Evolutionary conservation across 495 filamentous ascomycete species (phyloP), one percentile per base, ranked within the genome.

Genomic region (Lepidopterella palustris): DNA sequence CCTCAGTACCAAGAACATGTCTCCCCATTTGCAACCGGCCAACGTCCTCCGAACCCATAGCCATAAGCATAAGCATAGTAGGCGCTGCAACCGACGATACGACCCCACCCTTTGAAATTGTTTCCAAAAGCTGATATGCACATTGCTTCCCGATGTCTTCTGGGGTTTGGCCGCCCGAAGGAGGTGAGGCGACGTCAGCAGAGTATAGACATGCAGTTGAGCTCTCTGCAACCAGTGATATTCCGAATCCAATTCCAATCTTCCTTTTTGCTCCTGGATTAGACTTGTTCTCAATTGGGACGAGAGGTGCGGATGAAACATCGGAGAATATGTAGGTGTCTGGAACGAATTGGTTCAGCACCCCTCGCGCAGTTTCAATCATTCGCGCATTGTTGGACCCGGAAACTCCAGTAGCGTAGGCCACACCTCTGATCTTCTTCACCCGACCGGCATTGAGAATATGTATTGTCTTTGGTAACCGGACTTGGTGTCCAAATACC

Each of bases 381-480:
- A 95, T 93, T 53, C 93, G 80, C 51, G 88, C 87, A 71, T 97
- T 99, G 63, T 96, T 96, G 47, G 87, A 89, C 0, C 85, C 92
- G 8, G 87, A 85, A 0, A 97, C 89, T 25, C 93, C 93, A 3
- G 88, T 89, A 25, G 87, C 86, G 72, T 97, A 97, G 21, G 92
- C 92, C 1, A 97, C 92, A 49, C 93, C 93, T 55, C 95, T 82
- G 54, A 99, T 84, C 64, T 84, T 80, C 78, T 92, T 93, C 58
- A 99, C 87, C 53, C 89, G 76, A 3, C 93, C 93, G 0, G 90
- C 80, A 68, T 92, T 90, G 67, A 97, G 80, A 45, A 84, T 60
- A 71, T 99, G 93, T 70, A 99, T 77, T 45, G 95, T 97, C 77
- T 93, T 96, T 13, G 95, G 92, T 40, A 97, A 76, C 39, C 92